phyloP scores from a whole-genome alignment of 441 rosid species.

The Pelargonium australe region DNA sequence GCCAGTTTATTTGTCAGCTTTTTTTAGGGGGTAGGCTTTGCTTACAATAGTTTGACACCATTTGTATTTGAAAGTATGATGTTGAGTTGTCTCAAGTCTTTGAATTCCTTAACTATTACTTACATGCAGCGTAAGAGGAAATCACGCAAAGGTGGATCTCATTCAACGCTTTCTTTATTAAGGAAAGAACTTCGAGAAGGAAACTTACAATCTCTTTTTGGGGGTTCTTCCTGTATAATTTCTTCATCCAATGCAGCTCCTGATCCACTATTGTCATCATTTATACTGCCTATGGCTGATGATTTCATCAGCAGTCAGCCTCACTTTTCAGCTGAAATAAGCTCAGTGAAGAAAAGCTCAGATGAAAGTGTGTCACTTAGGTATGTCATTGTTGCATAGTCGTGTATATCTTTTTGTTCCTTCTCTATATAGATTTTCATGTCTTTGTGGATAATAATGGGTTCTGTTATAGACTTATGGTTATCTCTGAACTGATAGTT shows the following conservation, averaged over 20 bases:
- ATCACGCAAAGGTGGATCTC: constrained; percentile 69
- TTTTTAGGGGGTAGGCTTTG: background rate
- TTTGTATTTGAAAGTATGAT: background rate
- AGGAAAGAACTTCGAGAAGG: constrained; percentile 88
- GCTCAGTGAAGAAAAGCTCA: constrained; percentile 42
- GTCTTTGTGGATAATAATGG: background rate
- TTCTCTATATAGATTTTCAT: background rate
- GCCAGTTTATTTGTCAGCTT: background rate
- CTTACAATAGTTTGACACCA: background rate
- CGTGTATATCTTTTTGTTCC: background rate
- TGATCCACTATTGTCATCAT: constrained; percentile 82
- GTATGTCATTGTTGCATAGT: constrained; percentile 27
- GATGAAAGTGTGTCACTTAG: constrained; percentile 40
- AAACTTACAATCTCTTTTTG: constrained; percentile 68
- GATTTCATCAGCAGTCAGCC: constrained; percentile 39
- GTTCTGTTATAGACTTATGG: too few species aligned
- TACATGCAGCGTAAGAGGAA: constrained; percentile 90
- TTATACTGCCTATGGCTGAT: constrained; percentile 68
- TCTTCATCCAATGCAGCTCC: constrained; percentile 69
- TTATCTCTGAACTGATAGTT: too few species aligned
- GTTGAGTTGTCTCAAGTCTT: too few species aligned
- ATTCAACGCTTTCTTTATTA: constrained; percentile 70
- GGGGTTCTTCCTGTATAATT: constrained; percentile 57
- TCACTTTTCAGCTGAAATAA: constrained; percentile 37
- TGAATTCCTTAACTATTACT: constrained; percentile 35